Evolutionary conservation across 2,329 filamentous ascomycete species (phyloP).

Genomic region (Fonsecaea monophora): DNA sequence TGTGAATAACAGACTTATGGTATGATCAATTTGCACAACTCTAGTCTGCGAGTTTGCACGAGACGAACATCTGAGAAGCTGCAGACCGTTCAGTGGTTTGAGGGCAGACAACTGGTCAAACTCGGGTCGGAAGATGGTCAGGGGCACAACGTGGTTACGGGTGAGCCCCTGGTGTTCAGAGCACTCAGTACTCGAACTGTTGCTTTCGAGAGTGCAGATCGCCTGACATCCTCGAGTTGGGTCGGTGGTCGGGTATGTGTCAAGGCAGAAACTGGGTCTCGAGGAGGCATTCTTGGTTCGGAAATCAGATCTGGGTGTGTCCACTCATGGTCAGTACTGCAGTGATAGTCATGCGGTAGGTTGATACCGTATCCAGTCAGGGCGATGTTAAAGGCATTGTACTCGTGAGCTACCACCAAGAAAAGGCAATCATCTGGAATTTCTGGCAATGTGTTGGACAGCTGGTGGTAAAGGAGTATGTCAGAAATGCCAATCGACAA

Average conservation of each 20-base stretch:
- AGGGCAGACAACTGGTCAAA: not conserved
- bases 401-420: not conserved
- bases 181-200: not conserved
- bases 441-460: not conserved
- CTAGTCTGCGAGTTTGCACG: not conserved
- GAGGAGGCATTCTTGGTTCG: not conserved
- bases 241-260: not conserved
- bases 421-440: not conserved
- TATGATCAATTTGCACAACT: not conserved
- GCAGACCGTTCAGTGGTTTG: not conserved
- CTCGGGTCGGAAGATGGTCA: not conserved
- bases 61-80: not conserved
- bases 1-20: not conserved
- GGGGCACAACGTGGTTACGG: not conserved
- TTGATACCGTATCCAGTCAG: not conserved
- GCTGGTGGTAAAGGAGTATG: not conserved
- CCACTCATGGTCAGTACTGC: slow-evolving; percentile 1
- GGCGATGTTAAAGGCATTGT: slow-evolving; percentile 1
- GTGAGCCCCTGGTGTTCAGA: not conserved
- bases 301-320: not conserved
- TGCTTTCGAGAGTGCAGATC: not conserved
- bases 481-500: not conserved
- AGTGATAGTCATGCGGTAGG: not conserved
- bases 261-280: not conserved
- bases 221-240: not conserved